phyloP scores from a whole-genome alignment of 208 protist species.

The Acanthamoeba sp. region DNA sequence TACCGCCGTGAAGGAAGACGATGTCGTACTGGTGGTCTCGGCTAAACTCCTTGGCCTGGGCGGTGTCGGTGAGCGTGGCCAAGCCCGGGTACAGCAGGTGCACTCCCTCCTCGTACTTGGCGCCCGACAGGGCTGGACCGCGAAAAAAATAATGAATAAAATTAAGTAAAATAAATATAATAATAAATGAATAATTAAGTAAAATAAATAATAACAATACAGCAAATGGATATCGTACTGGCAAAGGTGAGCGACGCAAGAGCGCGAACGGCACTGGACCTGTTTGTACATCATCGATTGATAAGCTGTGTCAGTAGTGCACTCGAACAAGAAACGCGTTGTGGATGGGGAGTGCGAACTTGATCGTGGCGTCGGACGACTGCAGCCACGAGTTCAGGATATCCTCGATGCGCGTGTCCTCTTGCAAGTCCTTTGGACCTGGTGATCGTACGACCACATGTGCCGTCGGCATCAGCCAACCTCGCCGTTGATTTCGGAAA shows the following conservation, averaged over 20 bases:
- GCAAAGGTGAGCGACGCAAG: constrained; percentile 10
- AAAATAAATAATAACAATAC: no score
- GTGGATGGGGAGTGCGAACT: not conserved
- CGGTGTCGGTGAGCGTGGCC: not conserved
- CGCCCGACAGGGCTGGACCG: not conserved
- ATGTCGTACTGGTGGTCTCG: constrained; percentile 40
- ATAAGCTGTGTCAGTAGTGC: not conserved
- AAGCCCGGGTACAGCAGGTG: constrained; percentile 39
- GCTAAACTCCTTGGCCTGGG: constrained; percentile 7
- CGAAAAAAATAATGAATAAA: no score
- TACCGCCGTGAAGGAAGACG: constrained; percentile 45
- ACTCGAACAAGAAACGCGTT: not conserved
- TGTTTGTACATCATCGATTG: not conserved
- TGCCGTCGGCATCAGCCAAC: no score
- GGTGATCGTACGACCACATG: no score
- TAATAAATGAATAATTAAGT: no score
- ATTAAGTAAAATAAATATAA: no score
- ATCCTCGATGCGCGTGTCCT: not conserved
- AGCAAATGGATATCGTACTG: no score
- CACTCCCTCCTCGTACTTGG: constrained; percentile 54
- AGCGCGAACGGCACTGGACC: not conserved
- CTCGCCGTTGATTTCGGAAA: no score
- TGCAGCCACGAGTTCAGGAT: constrained; percentile 21
- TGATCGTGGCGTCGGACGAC: not conserved
- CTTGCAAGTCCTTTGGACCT: not conserved